phyloP scores from a whole-genome alignment of 805 yeast species.

The Kurtzmaniella fragi region DNA sequence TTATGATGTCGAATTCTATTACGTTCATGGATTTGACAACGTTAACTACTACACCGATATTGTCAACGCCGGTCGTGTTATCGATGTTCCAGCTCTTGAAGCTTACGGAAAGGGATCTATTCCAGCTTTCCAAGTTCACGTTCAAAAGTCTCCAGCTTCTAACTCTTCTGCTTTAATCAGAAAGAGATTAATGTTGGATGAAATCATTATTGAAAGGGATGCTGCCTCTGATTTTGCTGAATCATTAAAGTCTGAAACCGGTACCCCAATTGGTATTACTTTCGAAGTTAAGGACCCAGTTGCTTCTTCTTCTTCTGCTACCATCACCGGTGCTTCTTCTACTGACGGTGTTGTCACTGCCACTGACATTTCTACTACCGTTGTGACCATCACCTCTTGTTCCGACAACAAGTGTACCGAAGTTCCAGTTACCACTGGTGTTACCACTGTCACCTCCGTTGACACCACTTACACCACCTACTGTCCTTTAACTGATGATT shows the following conservation, averaged over 20 bases:
- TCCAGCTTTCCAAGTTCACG: slow-evolving; percentile 26
- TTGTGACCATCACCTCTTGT: slow-evolving; percentile 25
- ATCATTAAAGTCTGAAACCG: slow-evolving; percentile 19
- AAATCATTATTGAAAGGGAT: slow-evolving; percentile 25
- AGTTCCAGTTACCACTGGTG: slow-evolving; percentile 24
- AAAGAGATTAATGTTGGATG: slow-evolving; percentile 29
- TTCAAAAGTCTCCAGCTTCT: slow-evolving; percentile 20
- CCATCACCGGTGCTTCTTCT: slow-evolving; percentile 7
- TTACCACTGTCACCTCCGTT: slow-evolving; percentile 17
- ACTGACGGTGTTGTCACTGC: slow-evolving; percentile 10
- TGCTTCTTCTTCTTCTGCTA: slow-evolving; percentile 8
- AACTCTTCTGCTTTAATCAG: slow-evolving; percentile 39
- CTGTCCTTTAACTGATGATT: slow-evolving; percentile 15
- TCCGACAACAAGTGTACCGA: slow-evolving; percentile 17
- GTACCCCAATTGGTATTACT: slow-evolving; percentile 16
- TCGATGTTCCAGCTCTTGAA: slow-evolving; percentile 26
- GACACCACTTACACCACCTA: slow-evolving; percentile 21
- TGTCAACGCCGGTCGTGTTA: slow-evolving; percentile 26
- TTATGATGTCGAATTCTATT: slow-evolving; percentile 32
- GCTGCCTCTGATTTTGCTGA: slow-evolving; percentile 19
- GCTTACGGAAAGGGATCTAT: slow-evolving; percentile 18
- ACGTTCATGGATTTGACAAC: slow-evolving; percentile 15
- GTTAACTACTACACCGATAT: slow-evolving; percentile 31
- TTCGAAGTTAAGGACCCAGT: slow-evolving; percentile 13
- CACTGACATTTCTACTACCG: slow-evolving; percentile 16